phyloP scores from a whole-genome alignment of 305 asterid species.

The Ilex paraguariensis region DNA sequence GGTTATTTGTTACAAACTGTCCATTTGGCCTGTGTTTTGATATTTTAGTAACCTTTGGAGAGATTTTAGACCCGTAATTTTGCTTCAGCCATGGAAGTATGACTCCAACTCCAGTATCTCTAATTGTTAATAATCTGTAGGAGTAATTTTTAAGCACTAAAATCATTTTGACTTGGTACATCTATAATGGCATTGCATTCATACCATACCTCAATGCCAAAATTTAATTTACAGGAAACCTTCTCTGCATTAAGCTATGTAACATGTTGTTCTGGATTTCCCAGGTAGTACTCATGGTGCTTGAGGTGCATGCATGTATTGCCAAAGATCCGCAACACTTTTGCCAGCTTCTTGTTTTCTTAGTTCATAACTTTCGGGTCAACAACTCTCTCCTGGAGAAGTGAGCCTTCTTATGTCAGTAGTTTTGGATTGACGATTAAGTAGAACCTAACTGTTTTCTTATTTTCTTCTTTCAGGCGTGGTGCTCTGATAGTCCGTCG shows the following conservation, averaged over 20 bases:
- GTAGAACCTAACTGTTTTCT: not conserved
- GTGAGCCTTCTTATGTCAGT: constrained; percentile 37
- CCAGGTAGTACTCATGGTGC: constrained; percentile 96
- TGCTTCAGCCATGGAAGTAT: too few species aligned
- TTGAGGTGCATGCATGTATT: constrained; percentile 97
- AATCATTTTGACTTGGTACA: too few species aligned
- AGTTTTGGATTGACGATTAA: not conserved
- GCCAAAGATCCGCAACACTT: constrained; percentile 89
- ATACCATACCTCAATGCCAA: not conserved
- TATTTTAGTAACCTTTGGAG: too few species aligned
- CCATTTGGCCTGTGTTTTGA: too few species aligned
- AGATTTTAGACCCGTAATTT: too few species aligned
- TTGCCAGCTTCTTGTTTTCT: constrained; percentile 66
- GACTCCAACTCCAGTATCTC: too few species aligned
- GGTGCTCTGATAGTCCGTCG: constrained; percentile 95
- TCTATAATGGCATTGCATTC: not conserved
- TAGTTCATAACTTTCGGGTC: constrained; percentile 66
- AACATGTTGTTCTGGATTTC: not conserved
- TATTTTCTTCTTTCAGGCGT: constrained; percentile 55
- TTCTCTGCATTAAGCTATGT: too few species aligned
- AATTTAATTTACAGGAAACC: not conserved
- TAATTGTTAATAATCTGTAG: too few species aligned
- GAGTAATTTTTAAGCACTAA: too few species aligned
- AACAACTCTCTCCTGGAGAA: constrained; percentile 95
- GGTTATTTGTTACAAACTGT: too few species aligned